phyloP scores from a whole-genome alignment of 768 basidiomycete genomes.

The Suillus variegatus region DNA sequence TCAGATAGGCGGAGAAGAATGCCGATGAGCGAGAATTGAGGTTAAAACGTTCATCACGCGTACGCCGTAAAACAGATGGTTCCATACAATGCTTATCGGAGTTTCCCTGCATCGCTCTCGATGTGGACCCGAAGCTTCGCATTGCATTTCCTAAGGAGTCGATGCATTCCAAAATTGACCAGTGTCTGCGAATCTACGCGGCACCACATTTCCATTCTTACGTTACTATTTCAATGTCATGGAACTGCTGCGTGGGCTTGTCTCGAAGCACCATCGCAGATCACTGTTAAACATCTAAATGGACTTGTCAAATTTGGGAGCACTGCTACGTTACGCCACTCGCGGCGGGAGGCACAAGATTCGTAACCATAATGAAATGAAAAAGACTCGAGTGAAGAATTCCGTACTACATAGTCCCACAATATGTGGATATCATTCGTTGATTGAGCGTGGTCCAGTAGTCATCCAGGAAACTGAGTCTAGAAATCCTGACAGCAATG shows the following conservation, averaged over 20 bases:
- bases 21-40: neutral
- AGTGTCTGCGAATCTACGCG: constrained; percentile 1
- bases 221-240: neutral
- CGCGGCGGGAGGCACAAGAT: neutral
- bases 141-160: neutral
- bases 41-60: neutral
- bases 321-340: neutral
- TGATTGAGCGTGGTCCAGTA: neutral
- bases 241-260: neutral
- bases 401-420: neutral
- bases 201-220: neutral
- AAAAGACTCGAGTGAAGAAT: neutral
- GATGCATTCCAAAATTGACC: neutral
- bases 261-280: neutral
- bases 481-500: neutral
- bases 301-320: neutral
- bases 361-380: neutral
- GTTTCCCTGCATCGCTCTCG: neutral
- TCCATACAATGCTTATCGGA: neutral
- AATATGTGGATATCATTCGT: neutral
- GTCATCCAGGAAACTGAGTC: neutral
- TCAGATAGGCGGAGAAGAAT: constrained; percentile 15
- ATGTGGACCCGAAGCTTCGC: neutral
- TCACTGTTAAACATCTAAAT: neutral
- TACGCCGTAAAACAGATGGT: neutral